Conservation (phyloP, 1,284 basidiomycete genomes). For the Abortiporus biennis region DNA sequence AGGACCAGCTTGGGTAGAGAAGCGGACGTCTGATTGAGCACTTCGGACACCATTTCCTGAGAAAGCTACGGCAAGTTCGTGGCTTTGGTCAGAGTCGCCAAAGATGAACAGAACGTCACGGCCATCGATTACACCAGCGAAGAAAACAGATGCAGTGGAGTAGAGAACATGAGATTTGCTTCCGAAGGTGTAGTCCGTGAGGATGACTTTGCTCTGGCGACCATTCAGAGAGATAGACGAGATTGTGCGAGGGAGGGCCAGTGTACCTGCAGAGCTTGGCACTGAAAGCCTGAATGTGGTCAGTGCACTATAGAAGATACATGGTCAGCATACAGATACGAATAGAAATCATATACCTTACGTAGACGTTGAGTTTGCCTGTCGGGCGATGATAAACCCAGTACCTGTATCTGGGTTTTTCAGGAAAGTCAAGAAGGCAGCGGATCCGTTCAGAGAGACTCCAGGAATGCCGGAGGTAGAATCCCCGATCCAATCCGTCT, state of each 20-base stretch:
- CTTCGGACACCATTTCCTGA: constrained; percentile 32
- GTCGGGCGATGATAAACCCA: constrained; percentile 67
- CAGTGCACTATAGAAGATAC: constrained; percentile 30
- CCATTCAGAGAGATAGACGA: constrained; percentile 53
- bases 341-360: constrained; percentile 26
- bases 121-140: constrained; percentile 57
- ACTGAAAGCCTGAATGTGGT: constrained; percentile 52
- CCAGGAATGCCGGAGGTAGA: constrained; percentile 40
- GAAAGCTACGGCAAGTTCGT: constrained; percentile 48
- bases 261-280: constrained; percentile 39
- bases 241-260: constrained; percentile 49
- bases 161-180: constrained; percentile 44
- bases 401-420: constrained; percentile 59
- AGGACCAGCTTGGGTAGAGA: constrained; percentile 17
- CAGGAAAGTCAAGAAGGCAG: constrained; percentile 57
- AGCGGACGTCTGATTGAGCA: constrained; percentile 25
- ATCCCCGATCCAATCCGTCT: constrained; percentile 69
- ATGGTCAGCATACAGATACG: neutral
- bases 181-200: constrained; percentile 65
- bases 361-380: constrained; percentile 61
- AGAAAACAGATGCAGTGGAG: constrained; percentile 64
- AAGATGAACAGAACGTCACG: constrained; percentile 68
- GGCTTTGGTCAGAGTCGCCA: constrained; percentile 51
- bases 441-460: constrained; percentile 39
- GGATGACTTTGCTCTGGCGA: constrained; percentile 63